phyloP scores from a whole-genome alignment of 805 yeast species.

The Grigorovia transvaalensis region DNA sequence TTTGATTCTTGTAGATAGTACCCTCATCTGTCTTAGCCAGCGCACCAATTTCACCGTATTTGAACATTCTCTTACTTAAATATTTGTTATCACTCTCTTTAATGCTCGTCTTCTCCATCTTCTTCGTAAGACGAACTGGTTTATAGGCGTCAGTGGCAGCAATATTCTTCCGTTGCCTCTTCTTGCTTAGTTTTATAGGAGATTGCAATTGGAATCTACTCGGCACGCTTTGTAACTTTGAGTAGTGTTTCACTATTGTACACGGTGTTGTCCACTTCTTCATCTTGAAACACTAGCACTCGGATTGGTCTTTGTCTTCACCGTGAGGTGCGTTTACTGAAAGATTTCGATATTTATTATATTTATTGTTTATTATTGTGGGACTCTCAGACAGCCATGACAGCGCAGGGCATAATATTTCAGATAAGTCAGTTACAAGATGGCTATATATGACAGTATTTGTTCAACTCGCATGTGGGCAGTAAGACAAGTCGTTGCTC shows the following conservation, averaged over 20 bases:
- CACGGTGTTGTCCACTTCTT: not conserved
- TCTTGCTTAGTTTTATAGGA: not conserved
- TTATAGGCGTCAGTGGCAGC: too few relatives aligned
- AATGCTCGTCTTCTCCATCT: too few relatives aligned
- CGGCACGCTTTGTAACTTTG: not conserved
- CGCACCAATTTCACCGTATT: slow-evolving; percentile 42
- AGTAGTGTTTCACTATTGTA: not conserved
- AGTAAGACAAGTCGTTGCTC: not conserved
- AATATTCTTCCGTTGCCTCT: not conserved
- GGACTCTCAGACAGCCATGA: too few relatives aligned
- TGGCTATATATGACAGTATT: too few relatives aligned
- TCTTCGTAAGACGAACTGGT: too few relatives aligned
- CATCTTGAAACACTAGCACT: too few relatives aligned
- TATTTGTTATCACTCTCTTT: not conserved
- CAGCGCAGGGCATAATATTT: too few relatives aligned
- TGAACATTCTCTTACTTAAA: slow-evolving; percentile 6
- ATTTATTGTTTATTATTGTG: too few relatives aligned
- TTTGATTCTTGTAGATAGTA: slow-evolving; percentile 19
- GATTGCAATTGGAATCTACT: not conserved
- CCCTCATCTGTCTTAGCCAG: slow-evolving; percentile 32
- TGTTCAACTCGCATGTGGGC: not conserved
- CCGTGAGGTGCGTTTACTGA: too few relatives aligned
- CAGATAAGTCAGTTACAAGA: too few relatives aligned
- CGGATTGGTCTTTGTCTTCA: too few relatives aligned
- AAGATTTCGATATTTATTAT: too few relatives aligned